Evolutionary conservation across 106 monocot genomes (phyloP).

Genomic region (Gastrodia elata): DNA sequence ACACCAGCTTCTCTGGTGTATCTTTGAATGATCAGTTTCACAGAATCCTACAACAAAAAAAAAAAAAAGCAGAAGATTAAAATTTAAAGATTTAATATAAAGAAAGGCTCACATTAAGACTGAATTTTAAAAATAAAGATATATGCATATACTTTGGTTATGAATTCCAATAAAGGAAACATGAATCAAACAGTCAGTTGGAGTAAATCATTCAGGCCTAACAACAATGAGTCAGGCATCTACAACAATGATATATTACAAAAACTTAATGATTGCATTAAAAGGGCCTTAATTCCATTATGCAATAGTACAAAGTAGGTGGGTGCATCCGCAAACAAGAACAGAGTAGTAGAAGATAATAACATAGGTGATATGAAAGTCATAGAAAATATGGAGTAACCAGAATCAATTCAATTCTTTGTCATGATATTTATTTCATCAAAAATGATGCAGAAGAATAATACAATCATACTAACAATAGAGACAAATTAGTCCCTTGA

Average conservation of each 20-base stretch:
- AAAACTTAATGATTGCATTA: background rate
- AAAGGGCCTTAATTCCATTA: background rate
- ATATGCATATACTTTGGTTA: background rate
- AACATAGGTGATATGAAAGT: background rate
- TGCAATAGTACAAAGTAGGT: background rate
- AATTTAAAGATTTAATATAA: background rate
- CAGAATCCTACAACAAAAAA: constrained; percentile 37
- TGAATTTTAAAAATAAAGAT: background rate
- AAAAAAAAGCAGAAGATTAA: background rate
- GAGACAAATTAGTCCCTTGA: too few species aligned
- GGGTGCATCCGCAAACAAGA: background rate
- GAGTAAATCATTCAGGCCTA: background rate
- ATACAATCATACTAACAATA: too few species aligned
- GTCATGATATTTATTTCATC: too few species aligned
- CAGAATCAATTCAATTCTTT: background rate
- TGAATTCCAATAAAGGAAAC: background rate
- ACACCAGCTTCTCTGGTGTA: constrained; percentile 99
- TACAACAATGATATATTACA: background rate
- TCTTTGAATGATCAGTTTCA: constrained; percentile 72
- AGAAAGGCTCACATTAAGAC: background rate
- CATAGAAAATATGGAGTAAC: background rate
- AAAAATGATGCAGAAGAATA: too few species aligned
- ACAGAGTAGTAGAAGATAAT: background rate
- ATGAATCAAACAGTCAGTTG: background rate
- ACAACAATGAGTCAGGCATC: background rate